These are phyloP conservation scores for Penicillium sp. DNA, from an alignment of 2,329 filamentous ascomycete species.

Conservation along the genomic window DNA sequence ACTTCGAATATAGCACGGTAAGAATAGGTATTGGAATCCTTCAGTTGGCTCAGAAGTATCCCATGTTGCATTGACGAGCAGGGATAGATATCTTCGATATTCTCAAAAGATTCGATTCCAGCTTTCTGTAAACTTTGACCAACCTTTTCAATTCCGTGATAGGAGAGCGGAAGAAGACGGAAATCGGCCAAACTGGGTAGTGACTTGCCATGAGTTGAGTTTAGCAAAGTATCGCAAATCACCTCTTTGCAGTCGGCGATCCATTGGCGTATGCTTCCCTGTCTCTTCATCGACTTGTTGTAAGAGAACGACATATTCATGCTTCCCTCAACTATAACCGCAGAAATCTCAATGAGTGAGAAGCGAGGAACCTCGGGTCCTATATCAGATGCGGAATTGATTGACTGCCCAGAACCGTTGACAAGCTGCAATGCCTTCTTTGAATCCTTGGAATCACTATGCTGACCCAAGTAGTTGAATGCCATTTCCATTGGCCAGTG, in stretches of 20 bases:
- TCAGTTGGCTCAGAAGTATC: conserved; percentile 22
- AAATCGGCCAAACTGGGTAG: conserved; percentile 17
- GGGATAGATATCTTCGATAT: conserved; percentile 23
- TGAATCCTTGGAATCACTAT: conserved; percentile 17
- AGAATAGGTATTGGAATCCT: conserved; percentile 19
- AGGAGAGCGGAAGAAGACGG: conserved; percentile 20
- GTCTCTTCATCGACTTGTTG: conserved; percentile 13
- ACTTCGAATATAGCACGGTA: conserved; percentile 17
- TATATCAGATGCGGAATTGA: conserved; percentile 12
- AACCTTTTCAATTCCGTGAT: conserved; percentile 10
- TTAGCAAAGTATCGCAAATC: background rate
- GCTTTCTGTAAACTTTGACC: conserved; percentile 3
- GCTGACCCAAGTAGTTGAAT: conserved; percentile 23
- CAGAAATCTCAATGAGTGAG: conserved; percentile 17
- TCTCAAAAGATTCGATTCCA: conserved; percentile 14
- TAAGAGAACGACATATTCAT: conserved; percentile 15
- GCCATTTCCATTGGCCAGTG: conserved; percentile 20
- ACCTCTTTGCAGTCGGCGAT: conserved; percentile 9
- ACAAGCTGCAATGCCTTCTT: conserved; percentile 15
- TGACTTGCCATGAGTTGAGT: background rate
- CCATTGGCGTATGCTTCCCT: conserved; percentile 14
- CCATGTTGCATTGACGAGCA: conserved; percentile 24
- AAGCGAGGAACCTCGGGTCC: conserved; percentile 14
- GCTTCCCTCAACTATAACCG: conserved; percentile 11
- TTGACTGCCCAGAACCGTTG: conserved; percentile 12